phyloP scores from a whole-genome alignment of 2,329 filamentous ascomycete genomes.

The Fusarium floridanum region DNA sequence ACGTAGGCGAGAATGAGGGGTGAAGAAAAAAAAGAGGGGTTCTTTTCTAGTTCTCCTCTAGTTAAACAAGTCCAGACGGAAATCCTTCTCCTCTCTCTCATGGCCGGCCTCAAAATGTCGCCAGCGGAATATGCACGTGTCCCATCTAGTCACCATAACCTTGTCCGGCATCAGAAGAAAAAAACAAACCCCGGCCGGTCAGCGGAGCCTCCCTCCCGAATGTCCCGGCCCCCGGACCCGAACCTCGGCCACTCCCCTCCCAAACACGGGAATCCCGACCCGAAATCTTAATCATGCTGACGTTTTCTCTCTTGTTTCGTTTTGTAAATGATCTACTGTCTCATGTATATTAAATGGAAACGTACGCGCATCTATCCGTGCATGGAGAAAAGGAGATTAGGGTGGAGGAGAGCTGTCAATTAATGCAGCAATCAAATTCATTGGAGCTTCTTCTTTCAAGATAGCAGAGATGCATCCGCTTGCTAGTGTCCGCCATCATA shows the following conservation, averaged over 20 bases:
- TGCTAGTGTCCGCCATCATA: neutral
- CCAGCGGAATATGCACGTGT: neutral
- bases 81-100: neutral
- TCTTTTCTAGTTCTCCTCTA: neutral
- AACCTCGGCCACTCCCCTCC: neutral
- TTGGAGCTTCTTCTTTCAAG: neutral
- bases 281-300: conserved; percentile 1
- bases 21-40: neutral
- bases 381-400: neutral
- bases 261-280: conserved; percentile 18
- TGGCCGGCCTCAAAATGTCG: neutral
- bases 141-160: neutral
- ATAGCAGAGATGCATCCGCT: conserved; percentile 2
- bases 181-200: neutral
- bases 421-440: conserved; percentile 1
- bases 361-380: neutral
- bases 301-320: conserved; percentile 12
- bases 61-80: neutral
- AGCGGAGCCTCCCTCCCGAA: conserved; percentile 7
- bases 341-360: conserved; percentile 7
- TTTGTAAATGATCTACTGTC: conserved; percentile 3
- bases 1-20: neutral
- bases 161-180: no score
- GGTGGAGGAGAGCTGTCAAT: neutral
- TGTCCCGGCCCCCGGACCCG: conserved; percentile 25